Conservation (phyloP, 192 early-diverging fungal species). For the Gonapodya sp. region DNA sequence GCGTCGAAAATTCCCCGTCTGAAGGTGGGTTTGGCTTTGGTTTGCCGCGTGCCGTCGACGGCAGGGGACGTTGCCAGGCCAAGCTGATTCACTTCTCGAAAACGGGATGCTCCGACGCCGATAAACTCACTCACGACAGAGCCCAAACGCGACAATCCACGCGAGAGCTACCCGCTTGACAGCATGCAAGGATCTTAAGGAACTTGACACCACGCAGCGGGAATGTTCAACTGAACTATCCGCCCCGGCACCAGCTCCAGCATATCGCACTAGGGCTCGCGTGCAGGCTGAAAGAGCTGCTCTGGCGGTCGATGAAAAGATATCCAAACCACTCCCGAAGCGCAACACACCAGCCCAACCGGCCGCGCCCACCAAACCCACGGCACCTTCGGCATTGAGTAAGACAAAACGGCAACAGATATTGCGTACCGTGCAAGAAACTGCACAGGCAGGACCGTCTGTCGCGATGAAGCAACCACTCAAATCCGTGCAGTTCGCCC, state of each 20-base stretch:
- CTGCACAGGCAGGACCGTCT: neutral
- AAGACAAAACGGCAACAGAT: neutral
- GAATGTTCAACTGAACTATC: too few relatives aligned
- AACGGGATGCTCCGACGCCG: neutral
- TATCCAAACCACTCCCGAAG: too few relatives aligned
- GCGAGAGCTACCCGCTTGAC: neutral
- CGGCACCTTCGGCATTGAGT: neutral
- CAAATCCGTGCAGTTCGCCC: neutral
- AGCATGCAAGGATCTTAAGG: neutral
- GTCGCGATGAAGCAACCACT: neutral
- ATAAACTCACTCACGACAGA: neutral
- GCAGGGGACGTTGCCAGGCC: neutral
- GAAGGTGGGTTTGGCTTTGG: neutral
- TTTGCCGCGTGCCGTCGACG: neutral
- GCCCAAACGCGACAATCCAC: neutral
- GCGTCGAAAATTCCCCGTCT: neutral
- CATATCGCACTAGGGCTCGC: too few relatives aligned
- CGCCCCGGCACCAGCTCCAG: too few relatives aligned
- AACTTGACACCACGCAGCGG: neutral
- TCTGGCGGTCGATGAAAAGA: too few relatives aligned
- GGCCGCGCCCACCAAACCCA: neutral
- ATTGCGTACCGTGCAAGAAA: neutral
- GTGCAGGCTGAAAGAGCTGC: too few relatives aligned
- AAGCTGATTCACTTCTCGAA: too few relatives aligned
- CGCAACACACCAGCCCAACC: too few relatives aligned